A percentile compares a stretch with the other conserved stretches of the same genome.
Conservation (phyloP, 1,284 basidiomycete genomes). For the Amylostereum areolatum region DNA sequence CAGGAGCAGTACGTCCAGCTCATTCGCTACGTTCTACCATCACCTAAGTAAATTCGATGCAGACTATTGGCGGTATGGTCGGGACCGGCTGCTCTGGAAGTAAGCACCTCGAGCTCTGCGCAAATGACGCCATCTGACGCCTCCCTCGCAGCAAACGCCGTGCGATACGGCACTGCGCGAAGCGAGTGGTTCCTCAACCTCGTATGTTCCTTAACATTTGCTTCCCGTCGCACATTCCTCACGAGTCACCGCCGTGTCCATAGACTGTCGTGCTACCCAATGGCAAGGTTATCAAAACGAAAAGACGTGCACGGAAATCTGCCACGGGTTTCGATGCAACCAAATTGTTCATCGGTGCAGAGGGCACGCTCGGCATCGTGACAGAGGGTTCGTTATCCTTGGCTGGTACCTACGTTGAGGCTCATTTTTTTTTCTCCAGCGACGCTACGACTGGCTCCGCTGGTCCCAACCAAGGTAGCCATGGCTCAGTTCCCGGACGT, state of each 20-base stretch:
- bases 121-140: background rate
- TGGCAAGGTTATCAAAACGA: constrained; percentile 79
- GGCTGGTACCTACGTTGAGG: constrained; percentile 1
- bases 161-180: constrained; percentile 75
- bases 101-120: constrained; percentile 21
- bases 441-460: constrained; percentile 74
- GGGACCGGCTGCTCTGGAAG: constrained; percentile 52
- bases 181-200: constrained; percentile 70
- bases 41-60: background rate
- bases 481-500: constrained; percentile 68
- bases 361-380: constrained; percentile 78
- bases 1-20: constrained; percentile 37
- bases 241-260: background rate
- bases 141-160: constrained; percentile 58
- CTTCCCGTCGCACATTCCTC: background rate
- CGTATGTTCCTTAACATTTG: constrained; percentile 26
- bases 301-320: constrained; percentile 66
- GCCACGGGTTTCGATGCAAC: constrained; percentile 74
- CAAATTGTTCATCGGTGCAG: constrained; percentile 79
- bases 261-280: constrained; percentile 75
- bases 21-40: background rate
- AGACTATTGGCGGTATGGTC: constrained; percentile 55
- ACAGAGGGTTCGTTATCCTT: constrained; percentile 49
- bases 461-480: constrained; percentile 68
- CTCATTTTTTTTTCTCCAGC: constrained; percentile 37